Base-by-base conservation (phyloP, 306 rosid species). In the Castanea sativa region DNA sequence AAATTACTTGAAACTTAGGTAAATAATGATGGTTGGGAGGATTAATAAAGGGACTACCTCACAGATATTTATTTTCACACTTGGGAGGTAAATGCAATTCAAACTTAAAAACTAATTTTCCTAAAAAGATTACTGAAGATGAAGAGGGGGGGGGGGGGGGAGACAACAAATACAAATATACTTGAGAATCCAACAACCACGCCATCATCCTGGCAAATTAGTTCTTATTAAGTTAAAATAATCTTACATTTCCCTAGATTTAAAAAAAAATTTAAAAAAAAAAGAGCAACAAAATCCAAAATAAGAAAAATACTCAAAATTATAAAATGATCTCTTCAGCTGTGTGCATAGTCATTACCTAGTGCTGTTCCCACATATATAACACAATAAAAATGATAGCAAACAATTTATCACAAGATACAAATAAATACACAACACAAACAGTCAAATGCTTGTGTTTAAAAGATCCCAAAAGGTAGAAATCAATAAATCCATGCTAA, bases 221-320 rank as follows among this genome's bases (percentile, higher is more conserved):
- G 93, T 95, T 86, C 97, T 90, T 13, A 98, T 43, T 45, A 21
- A 65, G 55, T 16, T 5, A 63, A 14, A 68, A 71, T 15, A 76
- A 51, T 60, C 65, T 43, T 88, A 94, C 98, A 95, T 87, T 95
- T 95, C 78, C 99, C 99, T 94, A 83, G 51, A 52, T 64, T 52
- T 58, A 74, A 55, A 57, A 75, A 59, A 53, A 23, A 73, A 65
- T 38, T 52, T n/a, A n/a, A n/a, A n/a, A 63, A 74, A 30, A 73
- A 41, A 57, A 67, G n/a, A 6, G 8, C 23, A 20, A 15, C 49
- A 63, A 71, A 59, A 15, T 29, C 35, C 19, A 45, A 61, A 35
- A 61, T 75, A 6, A 60, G n/a, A 8, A 38, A 75, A 11, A 21
- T 33, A 20, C 43, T 12, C 38, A 25, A 51, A 55, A 55, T 53